phyloP scores from a whole-genome alignment of 225 moss, liverwort and hornwort genomes.

The Ulota crispa region DNA sequence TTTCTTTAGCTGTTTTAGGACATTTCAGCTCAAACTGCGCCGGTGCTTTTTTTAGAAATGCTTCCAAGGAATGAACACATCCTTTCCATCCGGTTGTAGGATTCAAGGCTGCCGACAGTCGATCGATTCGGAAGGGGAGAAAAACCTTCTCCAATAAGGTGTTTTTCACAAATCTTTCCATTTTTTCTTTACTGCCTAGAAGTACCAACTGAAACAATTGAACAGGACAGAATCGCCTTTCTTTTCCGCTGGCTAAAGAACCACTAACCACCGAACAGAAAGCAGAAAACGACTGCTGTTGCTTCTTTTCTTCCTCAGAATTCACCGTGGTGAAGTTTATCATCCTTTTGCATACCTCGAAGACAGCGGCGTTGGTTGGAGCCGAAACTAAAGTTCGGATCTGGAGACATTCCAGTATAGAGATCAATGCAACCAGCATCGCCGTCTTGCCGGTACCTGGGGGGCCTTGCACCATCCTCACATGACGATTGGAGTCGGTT shows the following conservation, averaged over 20 bases:
- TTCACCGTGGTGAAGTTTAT: slow-evolving; percentile 15
- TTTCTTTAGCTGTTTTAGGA: accelerated
- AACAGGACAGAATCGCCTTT: not conserved
- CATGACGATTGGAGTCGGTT: not conserved
- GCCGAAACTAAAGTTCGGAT: slow-evolving; percentile 36
- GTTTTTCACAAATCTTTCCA: slow-evolving; percentile 32
- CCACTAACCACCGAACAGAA: slow-evolving; percentile 16
- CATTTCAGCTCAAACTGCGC: not conserved
- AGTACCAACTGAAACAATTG: slow-evolving; percentile 27
- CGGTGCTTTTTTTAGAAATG: slow-evolving; percentile 28
- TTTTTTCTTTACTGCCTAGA: slow-evolving; percentile 19
- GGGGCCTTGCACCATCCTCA: slow-evolving; percentile 51
- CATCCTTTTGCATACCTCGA: slow-evolving; percentile 31
- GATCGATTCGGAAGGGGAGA: slow-evolving; percentile 57
- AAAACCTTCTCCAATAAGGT: slow-evolving; percentile 40
- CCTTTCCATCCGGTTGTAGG: slow-evolving; percentile 49
- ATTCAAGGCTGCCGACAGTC: slow-evolving; percentile 45
- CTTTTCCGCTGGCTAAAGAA: not conserved
- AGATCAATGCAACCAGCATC: slow-evolving; percentile 34
- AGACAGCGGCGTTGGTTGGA: slow-evolving; percentile 47
- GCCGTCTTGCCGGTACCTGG: slow-evolving; percentile 57
- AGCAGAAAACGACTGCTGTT: slow-evolving; percentile 24
- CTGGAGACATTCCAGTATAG: slow-evolving; percentile 27
- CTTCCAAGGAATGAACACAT: slow-evolving; percentile 4
- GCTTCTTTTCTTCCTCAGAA: not conserved